Conservation (phyloP, 2,329 filamentous ascomycete genomes). For the Fusarium coicis region DNA sequence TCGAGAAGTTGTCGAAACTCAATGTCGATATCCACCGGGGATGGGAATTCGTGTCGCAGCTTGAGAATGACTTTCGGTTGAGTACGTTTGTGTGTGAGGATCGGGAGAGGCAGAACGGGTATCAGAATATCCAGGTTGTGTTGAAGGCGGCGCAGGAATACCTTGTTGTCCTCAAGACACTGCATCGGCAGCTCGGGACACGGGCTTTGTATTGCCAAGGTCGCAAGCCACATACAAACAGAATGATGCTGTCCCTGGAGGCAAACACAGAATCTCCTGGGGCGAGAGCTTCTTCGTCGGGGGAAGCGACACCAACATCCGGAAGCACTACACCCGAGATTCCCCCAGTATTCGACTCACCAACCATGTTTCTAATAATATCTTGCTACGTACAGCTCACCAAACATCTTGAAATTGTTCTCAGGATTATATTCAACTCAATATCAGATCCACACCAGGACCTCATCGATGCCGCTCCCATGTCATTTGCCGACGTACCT, state of each 20-base stretch:
- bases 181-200: constrained; percentile 40
- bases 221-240: constrained; percentile 9
- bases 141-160: constrained; percentile 43
- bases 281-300: constrained; percentile 2
- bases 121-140: constrained; percentile 32
- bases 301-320: background rate
- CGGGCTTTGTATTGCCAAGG: constrained; percentile 5
- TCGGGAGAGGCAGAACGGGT: constrained; percentile 24
- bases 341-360: constrained; percentile 35
- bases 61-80: constrained; percentile 8
- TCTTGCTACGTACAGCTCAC: constrained; percentile 46
- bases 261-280: constrained; percentile 6
- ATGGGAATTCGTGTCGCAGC: constrained; percentile 14
- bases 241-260: constrained; percentile 1
- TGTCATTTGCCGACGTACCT: constrained; percentile 41
- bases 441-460: constrained; percentile 20
- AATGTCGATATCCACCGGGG: constrained; percentile 40
- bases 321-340: constrained; percentile 2
- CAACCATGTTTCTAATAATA: constrained; percentile 45
- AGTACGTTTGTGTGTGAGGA: constrained; percentile 29
- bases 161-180: constrained; percentile 38
- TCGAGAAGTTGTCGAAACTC: constrained; percentile 36
- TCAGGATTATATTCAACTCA: constrained; percentile 34
- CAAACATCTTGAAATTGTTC: constrained; percentile 40
- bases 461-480: constrained; percentile 28